These are phyloP conservation scores for Smittium culicis DNA, from an alignment of 371 early-diverging fungal genomes.

Conservation along the genomic window DNA sequence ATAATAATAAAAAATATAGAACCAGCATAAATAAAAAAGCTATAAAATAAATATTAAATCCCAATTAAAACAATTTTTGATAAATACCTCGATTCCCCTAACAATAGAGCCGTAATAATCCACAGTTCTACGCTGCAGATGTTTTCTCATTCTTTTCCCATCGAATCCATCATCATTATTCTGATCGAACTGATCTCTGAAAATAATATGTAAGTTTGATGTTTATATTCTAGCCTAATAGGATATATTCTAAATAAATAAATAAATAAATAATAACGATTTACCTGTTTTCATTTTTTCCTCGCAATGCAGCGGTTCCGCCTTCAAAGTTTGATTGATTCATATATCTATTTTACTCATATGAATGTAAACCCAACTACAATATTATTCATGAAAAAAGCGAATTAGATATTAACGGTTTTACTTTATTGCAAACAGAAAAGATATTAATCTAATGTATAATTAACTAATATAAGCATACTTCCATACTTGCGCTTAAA, in stretches of 20 bases:
- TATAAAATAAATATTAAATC: background rate
- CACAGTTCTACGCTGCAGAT: constrained; percentile 85
- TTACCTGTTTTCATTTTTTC: background rate
- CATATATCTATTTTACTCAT: too few species aligned
- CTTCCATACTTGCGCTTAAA: too few species aligned
- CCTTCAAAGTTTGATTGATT: background rate
- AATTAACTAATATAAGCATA: too few species aligned
- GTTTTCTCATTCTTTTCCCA: constrained; percentile 89
- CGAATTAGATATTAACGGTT: too few species aligned
- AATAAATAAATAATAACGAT: too few species aligned
- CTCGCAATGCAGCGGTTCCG: background rate
- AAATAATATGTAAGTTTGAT: background rate
- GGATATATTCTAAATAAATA: background rate
- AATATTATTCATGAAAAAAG: too few species aligned
- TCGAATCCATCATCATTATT: constrained; percentile 27
- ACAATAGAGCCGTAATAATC: constrained; percentile 88
- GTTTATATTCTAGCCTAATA: background rate
- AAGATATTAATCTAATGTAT: too few species aligned
- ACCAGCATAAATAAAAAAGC: background rate
- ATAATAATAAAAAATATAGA: background rate
- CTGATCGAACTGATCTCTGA: background rate
- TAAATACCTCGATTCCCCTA: constrained; percentile 62
- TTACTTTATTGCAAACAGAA: too few species aligned
- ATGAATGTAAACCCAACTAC: too few species aligned
- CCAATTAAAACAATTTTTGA: constrained; percentile 2